These are phyloP conservation scores for Entonaema liquescens DNA, from an alignment of 495 filamentous ascomycete genomes.

Conservation along the genomic window DNA sequence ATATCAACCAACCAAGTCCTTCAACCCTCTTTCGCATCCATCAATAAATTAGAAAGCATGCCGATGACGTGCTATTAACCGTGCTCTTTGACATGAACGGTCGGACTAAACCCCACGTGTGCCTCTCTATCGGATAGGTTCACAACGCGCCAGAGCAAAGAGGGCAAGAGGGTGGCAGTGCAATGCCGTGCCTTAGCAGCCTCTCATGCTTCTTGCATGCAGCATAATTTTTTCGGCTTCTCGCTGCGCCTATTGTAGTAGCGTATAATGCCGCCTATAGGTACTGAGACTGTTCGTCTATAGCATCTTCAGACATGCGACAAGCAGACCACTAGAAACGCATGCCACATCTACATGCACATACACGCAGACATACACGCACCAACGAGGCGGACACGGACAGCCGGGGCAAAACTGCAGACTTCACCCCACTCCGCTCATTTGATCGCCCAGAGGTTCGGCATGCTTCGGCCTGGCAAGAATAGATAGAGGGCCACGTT, in stretches of 20 bases:
- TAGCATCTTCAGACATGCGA: slow-evolving; percentile 16
- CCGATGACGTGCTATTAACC: slow-evolving; percentile 34
- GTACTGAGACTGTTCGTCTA: background rate
- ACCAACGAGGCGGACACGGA: slow-evolving; percentile 21
- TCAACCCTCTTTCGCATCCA: background rate
- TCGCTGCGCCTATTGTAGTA: slow-evolving; percentile 14
- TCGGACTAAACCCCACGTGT: slow-evolving; percentile 24
- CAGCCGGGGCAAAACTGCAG: slow-evolving; percentile 23
- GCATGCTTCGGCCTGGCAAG: slow-evolving; percentile 28
- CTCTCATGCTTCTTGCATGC: slow-evolving; percentile 17
- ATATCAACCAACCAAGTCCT: background rate
- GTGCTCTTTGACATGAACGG: slow-evolving; percentile 13
- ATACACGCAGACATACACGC: background rate
- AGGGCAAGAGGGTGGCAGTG: background rate
- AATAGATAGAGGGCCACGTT: background rate
- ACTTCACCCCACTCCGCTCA: slow-evolving; percentile 28
- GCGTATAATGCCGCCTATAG: background rate
- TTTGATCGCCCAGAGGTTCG: slow-evolving; percentile 13
- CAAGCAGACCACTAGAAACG: slow-evolving; percentile 29
- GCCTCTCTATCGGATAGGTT: slow-evolving; percentile 23
- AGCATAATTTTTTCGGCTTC: slow-evolving; percentile 14
- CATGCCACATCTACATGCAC: slow-evolving; percentile 24
- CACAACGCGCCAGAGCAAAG: slow-evolving; percentile 2
- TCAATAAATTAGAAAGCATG: background rate
- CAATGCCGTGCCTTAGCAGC: slow-evolving; percentile 13